Evolutionary conservation across 1,284 basidiomycete species (phyloP).

Genomic region (Cystobasidiaceae sp.): DNA sequence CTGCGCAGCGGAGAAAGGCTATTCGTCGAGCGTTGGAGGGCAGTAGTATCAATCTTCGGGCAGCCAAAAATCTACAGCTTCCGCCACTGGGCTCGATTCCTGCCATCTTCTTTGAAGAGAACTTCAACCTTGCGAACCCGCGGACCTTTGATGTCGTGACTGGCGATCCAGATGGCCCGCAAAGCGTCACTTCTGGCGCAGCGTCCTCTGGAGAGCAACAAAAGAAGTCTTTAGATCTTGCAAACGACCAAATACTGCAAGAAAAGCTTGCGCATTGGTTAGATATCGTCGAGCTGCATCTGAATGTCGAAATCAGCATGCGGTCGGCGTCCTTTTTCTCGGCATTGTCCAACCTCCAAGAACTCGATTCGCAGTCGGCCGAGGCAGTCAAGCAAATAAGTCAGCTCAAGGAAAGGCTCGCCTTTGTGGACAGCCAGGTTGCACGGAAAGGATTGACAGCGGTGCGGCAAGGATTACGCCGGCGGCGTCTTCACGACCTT

Average conservation of each 20-base stretch:
- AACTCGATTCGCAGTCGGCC: conserved; percentile 80
- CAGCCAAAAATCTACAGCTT: conserved; percentile 43
- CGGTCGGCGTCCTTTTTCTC: conserved; percentile 94
- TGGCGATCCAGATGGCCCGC: conserved; percentile 50
- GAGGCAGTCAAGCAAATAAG: conserved; percentile 73
- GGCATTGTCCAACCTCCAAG: conserved; percentile 87
- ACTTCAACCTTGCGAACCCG: conserved; percentile 82
- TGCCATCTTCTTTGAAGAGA: conserved; percentile 65
- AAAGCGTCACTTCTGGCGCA: neutral
- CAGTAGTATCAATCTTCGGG: conserved; percentile 3
- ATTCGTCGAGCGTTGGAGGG: conserved; percentile 20
- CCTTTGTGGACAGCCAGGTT: conserved; percentile 68
- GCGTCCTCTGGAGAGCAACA: no score
- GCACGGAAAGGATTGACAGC: conserved; percentile 72
- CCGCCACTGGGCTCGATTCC: conserved; percentile 75
- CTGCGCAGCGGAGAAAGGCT: conserved; percentile 14
- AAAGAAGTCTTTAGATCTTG: conserved; percentile 43
- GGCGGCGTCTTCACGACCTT: conserved; percentile 59
- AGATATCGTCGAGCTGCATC: conserved; percentile 90
- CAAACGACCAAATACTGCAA: conserved; percentile 62
- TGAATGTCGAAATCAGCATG: conserved; percentile 84
- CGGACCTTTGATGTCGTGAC: conserved; percentile 76
- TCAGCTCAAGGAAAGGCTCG: conserved; percentile 64
- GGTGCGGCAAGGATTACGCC: conserved; percentile 60
- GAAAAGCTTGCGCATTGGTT: conserved; percentile 88